Conservation (phyloP, 805 yeast species). For the Alloascoidea hylecoeti region DNA sequence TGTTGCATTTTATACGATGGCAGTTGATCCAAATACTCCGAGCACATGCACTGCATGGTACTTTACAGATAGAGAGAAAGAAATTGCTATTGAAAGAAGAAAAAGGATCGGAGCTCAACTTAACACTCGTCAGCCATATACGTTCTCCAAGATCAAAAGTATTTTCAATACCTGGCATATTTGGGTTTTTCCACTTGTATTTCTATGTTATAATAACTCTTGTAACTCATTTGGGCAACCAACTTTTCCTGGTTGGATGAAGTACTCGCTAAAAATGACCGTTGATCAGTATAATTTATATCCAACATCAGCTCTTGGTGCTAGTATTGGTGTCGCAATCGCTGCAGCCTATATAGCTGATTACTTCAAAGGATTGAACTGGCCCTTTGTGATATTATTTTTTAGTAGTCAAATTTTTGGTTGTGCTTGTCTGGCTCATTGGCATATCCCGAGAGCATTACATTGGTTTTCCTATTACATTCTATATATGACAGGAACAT, state of each 20-base stretch:
- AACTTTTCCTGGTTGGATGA: constrained; percentile 31
- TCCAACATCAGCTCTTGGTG: constrained; percentile 24
- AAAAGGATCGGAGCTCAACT: constrained; percentile 9
- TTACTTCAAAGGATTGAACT: constrained; percentile 21
- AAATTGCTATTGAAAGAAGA: constrained; percentile 25
- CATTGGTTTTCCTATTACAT: constrained; percentile 37
- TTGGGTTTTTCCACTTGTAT: constrained; percentile 25
- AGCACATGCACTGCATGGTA: constrained; percentile 27
- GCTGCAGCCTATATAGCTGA: constrained; percentile 22
- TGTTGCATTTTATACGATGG: constrained; percentile 27
- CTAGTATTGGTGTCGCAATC: constrained; percentile 23
- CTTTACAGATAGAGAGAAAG: constrained; percentile 25
- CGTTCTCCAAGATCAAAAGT: constrained; percentile 19
- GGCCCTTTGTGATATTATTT: constrained; percentile 21
- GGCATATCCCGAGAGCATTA: constrained; percentile 32
- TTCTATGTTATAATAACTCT: constrained; percentile 23
- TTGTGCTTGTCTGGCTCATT: constrained; percentile 26
- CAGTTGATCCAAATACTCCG: constrained; percentile 31
- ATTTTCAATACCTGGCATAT: constrained; percentile 31
- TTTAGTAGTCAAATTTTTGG: constrained; percentile 25
- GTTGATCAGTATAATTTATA: constrained; percentile 23
- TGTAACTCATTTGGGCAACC: constrained; percentile 23
- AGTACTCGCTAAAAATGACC: constrained; percentile 16
- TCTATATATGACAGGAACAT: constrained; percentile 29
- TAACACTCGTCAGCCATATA: constrained; percentile 16